These are phyloP conservation scores for Nicotiana tomentosiformis DNA, from an alignment of 257 asterid species.

Conservation along the genomic window DNA sequence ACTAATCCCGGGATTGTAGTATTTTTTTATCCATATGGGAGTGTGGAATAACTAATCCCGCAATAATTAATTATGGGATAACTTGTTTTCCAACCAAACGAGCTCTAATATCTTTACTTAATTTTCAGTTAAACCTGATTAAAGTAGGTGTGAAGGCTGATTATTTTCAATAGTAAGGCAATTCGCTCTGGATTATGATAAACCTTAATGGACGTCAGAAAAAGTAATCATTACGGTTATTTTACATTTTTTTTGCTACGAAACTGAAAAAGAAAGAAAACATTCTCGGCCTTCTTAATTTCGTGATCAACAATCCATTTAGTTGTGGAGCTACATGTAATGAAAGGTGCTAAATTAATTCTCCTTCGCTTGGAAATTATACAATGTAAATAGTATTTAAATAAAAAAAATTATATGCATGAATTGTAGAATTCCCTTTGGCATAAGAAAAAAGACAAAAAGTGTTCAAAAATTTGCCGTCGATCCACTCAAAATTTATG, in stretches of 20 bases:
- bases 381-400: neutral
- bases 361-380: neutral
- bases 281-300: neutral
- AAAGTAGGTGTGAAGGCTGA: neutral
- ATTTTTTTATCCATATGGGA: no score
- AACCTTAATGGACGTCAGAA: neutral
- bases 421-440: neutral
- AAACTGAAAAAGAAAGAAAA: neutral
- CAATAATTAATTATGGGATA: no score
- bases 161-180: neutral
- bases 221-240: neutral
- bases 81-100: no score
- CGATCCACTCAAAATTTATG: neutral
- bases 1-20: no score
- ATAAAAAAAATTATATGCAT: neutral
- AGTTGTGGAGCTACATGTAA: neutral
- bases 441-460: neutral
- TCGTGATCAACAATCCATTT: neutral
- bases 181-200: neutral
- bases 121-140: conserved; percentile 1
- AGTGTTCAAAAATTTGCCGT: neutral
- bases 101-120: neutral
- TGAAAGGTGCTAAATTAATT: neutral
- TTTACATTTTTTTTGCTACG: neutral
- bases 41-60: no score